A percentile compares a stretch with the other conserved stretches of the same genome.
These are phyloP conservation scores for Beauveria sp. DNA, from an alignment of 2,329 filamentous ascomycete species.

Conservation along the genomic window DNA sequence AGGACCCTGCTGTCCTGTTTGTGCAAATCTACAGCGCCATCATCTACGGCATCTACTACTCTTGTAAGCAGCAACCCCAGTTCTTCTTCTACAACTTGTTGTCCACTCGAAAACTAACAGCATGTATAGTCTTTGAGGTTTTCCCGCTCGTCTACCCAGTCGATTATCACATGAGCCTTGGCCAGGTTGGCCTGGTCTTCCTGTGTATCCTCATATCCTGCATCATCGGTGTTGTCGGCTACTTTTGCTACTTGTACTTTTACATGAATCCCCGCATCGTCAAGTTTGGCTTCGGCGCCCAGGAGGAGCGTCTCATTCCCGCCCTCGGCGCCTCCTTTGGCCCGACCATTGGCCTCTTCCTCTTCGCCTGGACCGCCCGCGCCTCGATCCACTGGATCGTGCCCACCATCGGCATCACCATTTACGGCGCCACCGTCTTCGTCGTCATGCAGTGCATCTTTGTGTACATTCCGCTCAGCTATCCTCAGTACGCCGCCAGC, in stretches of 20 bases:
- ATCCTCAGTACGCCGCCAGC: conserved; percentile 49
- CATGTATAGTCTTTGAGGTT: conserved; percentile 47
- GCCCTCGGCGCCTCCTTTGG: conserved; percentile 45
- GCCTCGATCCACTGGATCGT: conserved; percentile 45
- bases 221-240: conserved; percentile 41
- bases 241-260: conserved; percentile 44
- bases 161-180: conserved; percentile 52
- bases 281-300: conserved; percentile 39
- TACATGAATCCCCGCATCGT: conserved; percentile 43
- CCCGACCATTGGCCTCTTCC: conserved; percentile 51
- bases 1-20: conserved; percentile 56
- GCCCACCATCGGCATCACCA: conserved; percentile 48
- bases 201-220: conserved; percentile 52
- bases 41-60: conserved; percentile 55
- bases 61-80: conserved; percentile 28
- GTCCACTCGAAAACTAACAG: conserved; percentile 10
- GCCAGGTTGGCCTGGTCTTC: conserved; percentile 53
- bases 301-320: conserved; percentile 48
- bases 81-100: not conserved
- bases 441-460: conserved; percentile 54
- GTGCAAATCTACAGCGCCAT: conserved; percentile 54
- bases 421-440: conserved; percentile 46
- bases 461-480: conserved; percentile 49
- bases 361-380: conserved; percentile 52
- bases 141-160: conserved; percentile 56